A percentile compares a stretch with the other conserved stretches of the same genome.
These are phyloP conservation scores for Mucuna pruriens DNA, from an alignment of 306 rosid species.

Conservation along the genomic window DNA sequence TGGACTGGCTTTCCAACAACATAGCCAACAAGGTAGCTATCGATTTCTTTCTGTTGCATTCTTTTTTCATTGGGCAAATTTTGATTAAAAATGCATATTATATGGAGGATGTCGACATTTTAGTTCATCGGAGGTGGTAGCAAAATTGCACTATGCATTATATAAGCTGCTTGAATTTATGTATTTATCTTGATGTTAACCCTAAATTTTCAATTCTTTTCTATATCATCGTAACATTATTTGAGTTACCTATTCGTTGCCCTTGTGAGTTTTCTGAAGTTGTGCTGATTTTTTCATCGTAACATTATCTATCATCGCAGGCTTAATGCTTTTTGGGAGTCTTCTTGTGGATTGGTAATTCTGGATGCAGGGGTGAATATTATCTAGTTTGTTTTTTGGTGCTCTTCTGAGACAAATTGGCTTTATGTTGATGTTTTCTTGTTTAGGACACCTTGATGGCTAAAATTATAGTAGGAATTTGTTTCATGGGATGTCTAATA, in stretches of 20 bases:
- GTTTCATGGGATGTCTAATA: conserved; percentile 55
- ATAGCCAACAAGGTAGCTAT: conserved; percentile 89
- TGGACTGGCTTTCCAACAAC: conserved; percentile 99
- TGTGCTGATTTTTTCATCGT: not conserved
- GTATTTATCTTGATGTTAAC: not conserved
- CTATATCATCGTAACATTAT: not conserved
- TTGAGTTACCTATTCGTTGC: not conserved
- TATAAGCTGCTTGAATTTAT: not conserved
- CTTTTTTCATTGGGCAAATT: not conserved
- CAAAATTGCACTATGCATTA: not conserved
- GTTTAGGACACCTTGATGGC: conserved; percentile 59
- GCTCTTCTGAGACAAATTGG: conserved; percentile 50
- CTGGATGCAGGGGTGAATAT: conserved; percentile 98
- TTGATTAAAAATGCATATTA: conserved; percentile 5
- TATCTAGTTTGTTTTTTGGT: conserved; percentile 66
- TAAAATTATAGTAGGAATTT: conserved; percentile 59
- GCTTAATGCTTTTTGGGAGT: conserved; percentile 57
- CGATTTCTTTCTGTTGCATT: conserved; percentile 5
- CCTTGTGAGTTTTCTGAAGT: not conserved
- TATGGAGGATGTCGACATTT: not conserved
- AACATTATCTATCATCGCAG: conserved; percentile 45
- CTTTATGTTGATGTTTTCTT: conserved; percentile 51
- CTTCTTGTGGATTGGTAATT: conserved; percentile 55
- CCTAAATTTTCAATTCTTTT: not conserved
- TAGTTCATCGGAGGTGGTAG: conserved; percentile 1